A percentile compares a stretch with the other conserved stretches of the same genome.
Conservation (phyloP, 306 rosid species). For the Prunus campanulata region DNA sequence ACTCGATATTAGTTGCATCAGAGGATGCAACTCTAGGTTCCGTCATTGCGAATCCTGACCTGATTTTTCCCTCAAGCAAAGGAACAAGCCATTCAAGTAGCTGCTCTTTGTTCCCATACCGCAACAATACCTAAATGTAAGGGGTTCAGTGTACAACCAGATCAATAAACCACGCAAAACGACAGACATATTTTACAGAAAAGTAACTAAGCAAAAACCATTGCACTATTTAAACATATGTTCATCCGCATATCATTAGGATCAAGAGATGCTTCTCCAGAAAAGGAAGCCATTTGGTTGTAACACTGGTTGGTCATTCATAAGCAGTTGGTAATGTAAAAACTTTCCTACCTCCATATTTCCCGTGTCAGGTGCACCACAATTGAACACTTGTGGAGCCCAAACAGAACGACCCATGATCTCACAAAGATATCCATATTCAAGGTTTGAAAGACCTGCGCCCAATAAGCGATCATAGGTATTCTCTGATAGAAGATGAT, state of each 20-base stretch:
- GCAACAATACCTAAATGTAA: slow-evolving; percentile 70
- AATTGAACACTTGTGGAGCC: slow-evolving; percentile 96
- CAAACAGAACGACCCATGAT: slow-evolving; percentile 90
- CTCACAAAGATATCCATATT: slow-evolving; percentile 96
- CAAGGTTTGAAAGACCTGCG: slow-evolving; percentile 91
- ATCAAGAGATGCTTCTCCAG: not conserved
- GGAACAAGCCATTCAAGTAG: slow-evolving; percentile 83
- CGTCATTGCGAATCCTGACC: slow-evolving; percentile 97
- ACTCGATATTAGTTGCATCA: slow-evolving; percentile 90
- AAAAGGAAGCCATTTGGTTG: not conserved
- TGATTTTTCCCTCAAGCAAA: slow-evolving; percentile 86
- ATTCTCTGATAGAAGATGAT: slow-evolving; percentile 34
- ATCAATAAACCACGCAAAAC: slow-evolving; percentile 20
- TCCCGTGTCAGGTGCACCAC: slow-evolving; percentile 96
- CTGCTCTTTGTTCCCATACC: slow-evolving; percentile 82
- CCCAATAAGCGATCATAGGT: slow-evolving; percentile 64
- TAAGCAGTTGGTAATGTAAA: slow-evolving; percentile 14
- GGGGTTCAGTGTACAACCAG: slow-evolving; percentile 14
- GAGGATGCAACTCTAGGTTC: slow-evolving; percentile 94
- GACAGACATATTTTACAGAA: not conserved
- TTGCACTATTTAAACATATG: not conserved
- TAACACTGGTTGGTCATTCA: slow-evolving; percentile 8
- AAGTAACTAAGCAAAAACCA: not conserved
- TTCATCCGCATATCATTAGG: not conserved
- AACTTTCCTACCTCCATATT: slow-evolving; percentile 86